phyloP scores from a whole-genome alignment of 805 yeast genomes.

The Yarrowia yakushimensis region DNA sequence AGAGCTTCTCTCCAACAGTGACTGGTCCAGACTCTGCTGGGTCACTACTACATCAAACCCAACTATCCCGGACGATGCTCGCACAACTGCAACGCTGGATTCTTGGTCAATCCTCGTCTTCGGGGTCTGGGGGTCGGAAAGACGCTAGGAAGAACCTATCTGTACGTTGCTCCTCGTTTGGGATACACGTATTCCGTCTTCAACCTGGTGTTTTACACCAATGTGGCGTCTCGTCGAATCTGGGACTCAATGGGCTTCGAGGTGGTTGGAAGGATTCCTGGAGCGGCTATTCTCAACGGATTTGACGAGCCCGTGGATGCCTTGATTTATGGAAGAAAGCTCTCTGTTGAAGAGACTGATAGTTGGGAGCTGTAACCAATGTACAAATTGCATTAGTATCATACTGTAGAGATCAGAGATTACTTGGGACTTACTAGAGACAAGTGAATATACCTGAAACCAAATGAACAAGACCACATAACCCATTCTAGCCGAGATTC shows the following conservation, averaged over 20 bases:
- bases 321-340: slow-evolving; percentile 74
- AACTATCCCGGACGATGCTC: slow-evolving; percentile 90
- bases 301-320: slow-evolving; percentile 85
- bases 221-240: slow-evolving; percentile 75
- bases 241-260: slow-evolving; percentile 74
- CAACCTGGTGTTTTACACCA: slow-evolving; percentile 84
- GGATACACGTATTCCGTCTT: slow-evolving; percentile 84
- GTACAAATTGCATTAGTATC: too few species aligned
- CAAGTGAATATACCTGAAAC: too few species aligned
- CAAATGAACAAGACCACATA: too few species aligned
- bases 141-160: slow-evolving; percentile 73
- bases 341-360: slow-evolving; percentile 45
- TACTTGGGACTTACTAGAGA: too few species aligned
- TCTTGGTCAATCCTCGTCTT: slow-evolving; percentile 87
- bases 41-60: slow-evolving; percentile 79
- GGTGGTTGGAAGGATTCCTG: slow-evolving; percentile 71
- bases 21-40: slow-evolving; percentile 92
- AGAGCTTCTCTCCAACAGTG: slow-evolving; percentile 50
- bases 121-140: slow-evolving; percentile 89
- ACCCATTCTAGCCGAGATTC: too few species aligned
- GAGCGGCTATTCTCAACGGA: slow-evolving; percentile 84
- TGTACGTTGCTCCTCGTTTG: slow-evolving; percentile 86
- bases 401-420: too few species aligned
- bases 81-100: slow-evolving; percentile 84
- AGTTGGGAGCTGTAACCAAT: neutral